Conservation (phyloP, 768 basidiomycete genomes). For the Lactarius quietus region DNA sequence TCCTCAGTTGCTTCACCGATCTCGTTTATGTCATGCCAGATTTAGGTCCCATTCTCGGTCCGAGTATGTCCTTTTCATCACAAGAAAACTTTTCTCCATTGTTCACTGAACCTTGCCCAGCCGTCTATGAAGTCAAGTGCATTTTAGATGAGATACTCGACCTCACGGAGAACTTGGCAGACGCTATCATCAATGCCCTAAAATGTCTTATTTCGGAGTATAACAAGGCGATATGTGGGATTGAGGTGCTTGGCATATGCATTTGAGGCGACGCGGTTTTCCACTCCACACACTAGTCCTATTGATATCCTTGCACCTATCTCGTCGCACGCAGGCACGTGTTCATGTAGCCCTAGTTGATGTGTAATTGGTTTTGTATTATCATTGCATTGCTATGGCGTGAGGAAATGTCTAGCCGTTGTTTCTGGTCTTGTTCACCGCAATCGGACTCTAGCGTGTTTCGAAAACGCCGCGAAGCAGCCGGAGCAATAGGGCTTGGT, state of each 20-base stretch:
- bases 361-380: constrained; percentile 28
- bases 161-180: constrained; percentile 45
- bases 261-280: constrained; percentile 23
- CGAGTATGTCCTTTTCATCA: constrained; percentile 37
- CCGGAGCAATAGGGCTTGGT: no score
- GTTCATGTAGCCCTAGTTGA: constrained; percentile 24
- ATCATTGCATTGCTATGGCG: constrained; percentile 28
- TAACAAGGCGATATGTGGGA: constrained; percentile 29
- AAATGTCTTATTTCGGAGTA: constrained; percentile 29
- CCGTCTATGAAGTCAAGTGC: constrained; percentile 60
- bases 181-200: constrained; percentile 44
- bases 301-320: constrained; percentile 33
- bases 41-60: constrained; percentile 50
- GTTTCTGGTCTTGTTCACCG: constrained; percentile 4
- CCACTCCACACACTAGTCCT: constrained; percentile 31
- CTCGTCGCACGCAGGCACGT: constrained; percentile 26
- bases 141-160: constrained; percentile 50
- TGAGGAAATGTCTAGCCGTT: constrained; percentile 17
- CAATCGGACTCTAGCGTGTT: background rate
- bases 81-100: background rate
- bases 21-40: constrained; percentile 41
- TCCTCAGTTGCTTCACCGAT: constrained; percentile 34
- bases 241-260: constrained; percentile 27
- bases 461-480: background rate
- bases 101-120: constrained; percentile 34